Base-by-base conservation (phyloP, 352 stramenopile species). In the Aphanomyces cochlioides region DNA sequence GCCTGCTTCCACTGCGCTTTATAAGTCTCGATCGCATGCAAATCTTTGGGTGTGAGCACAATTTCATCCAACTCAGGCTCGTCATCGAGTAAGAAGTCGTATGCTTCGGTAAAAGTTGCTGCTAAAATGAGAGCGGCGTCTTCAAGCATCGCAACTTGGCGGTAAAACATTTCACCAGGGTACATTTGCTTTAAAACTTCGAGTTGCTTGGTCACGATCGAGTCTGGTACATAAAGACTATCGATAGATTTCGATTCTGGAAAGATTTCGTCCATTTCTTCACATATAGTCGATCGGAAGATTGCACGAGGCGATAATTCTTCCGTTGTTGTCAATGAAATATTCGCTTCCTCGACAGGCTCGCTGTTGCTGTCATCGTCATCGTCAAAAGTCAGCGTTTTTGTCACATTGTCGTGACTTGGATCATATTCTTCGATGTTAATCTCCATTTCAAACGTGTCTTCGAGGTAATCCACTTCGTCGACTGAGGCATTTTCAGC, bases 221-320 rank as follows among this genome's bases (percentile, higher is more conserved):
- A 12, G 17, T 50, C 10, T n/a, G 43, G 43, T 12, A 50, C 10
- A n/a, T 50, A 50, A n/a, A 50, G 43, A 12, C 10, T 2, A 50
- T 50, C 43, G 43, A 50, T 50, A 12, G 43, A n/a, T 12, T 50
- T n/a, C 10, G 10, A 12, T 12, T 50, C 43, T 12, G 43, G 43
- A n/a, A 50, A 50, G 43, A n/a, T n/a, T n/a, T n/a, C 43, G 43
- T 50, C 43, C 43, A 50, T n/a, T 50, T 50, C 43, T 50, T 50
- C 43, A 50, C 10, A 50, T 12, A 50, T 12, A 50, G 28, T 28
- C 28, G 28, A 28, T 28, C 28, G 28, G 2, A 28, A 28, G 28
- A 28, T 28, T 28, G 28, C 2, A 28, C 28, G 28, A 28, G 28
- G 28, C 28, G 28, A 28, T 28, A 28, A 28, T 28, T 28, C 28